Percentiles rank a stretch among this genome's conserved stretches.
Conservation (phyloP, 805 yeast genomes). For the Hagleromyces aurorensis region DNA sequence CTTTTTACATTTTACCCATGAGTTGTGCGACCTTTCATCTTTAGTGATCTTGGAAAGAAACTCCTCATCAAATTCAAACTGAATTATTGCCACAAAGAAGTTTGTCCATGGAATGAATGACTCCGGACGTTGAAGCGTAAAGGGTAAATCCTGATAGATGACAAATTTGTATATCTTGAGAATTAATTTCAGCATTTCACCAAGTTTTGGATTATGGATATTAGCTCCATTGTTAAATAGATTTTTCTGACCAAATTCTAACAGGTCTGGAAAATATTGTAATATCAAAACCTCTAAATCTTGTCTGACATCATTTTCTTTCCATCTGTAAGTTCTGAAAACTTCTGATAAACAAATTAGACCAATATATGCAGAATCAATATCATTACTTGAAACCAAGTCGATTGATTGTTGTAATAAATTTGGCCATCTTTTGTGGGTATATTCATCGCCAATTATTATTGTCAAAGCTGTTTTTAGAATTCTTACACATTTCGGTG, state of each 20-base stretch:
- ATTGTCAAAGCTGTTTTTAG: slow-evolving; percentile 44
- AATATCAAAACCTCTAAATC: slow-evolving; percentile 47
- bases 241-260: slow-evolving; percentile 55
- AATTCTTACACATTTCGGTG: slow-evolving; percentile 35
- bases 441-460: slow-evolving; percentile 45
- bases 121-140: slow-evolving; percentile 47
- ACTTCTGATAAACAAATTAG: slow-evolving; percentile 64
- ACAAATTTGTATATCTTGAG: slow-evolving; percentile 73
- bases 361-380: slow-evolving; percentile 51
- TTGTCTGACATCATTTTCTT: slow-evolving; percentile 45
- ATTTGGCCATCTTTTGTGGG: slow-evolving; percentile 44
- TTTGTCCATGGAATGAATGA: slow-evolving; percentile 60
- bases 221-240: slow-evolving; percentile 34
- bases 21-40: slow-evolving; percentile 49
- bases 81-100: slow-evolving; percentile 61
- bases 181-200: slow-evolving; percentile 68
- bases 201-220: slow-evolving; percentile 34
- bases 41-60: slow-evolving; percentile 36
- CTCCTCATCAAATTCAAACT: slow-evolving; percentile 38
- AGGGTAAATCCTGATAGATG: slow-evolving; percentile 66
- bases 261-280: slow-evolving; percentile 55
- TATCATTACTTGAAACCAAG: slow-evolving; percentile 39
- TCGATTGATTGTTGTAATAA: slow-evolving; percentile 40
- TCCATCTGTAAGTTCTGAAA: slow-evolving; percentile 65
- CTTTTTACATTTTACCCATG: slow-evolving; percentile 72